Evolutionary conservation across 257 asterid genomes (phyloP).

Genomic region (Jasminum sambac): DNA sequence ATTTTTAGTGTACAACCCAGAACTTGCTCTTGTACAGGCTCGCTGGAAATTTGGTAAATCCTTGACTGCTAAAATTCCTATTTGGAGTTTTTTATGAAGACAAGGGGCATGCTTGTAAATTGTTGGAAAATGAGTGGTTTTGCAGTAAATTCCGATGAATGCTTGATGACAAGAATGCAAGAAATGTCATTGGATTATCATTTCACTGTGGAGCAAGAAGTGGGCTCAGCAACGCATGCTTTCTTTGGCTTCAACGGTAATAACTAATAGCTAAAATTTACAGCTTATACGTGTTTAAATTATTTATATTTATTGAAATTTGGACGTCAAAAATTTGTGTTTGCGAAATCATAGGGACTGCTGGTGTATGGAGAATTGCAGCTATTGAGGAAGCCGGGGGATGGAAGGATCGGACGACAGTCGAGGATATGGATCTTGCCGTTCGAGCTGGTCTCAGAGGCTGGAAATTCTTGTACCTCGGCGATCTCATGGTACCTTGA

Average conservation of each 20-base stretch:
- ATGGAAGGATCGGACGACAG: constrained; percentile 49
- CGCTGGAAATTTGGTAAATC: constrained; percentile 66
- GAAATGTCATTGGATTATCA: constrained; percentile 64
- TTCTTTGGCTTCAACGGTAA: constrained; percentile 76
- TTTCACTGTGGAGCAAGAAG: constrained; percentile 71
- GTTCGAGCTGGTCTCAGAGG: constrained; percentile 50
- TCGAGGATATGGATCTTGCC: constrained; percentile 48
- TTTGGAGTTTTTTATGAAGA: too few species aligned
- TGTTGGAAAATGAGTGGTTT: constrained; percentile 20
- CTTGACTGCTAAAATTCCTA: background rate
- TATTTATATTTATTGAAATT: background rate
- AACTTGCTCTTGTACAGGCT: constrained; percentile 62
- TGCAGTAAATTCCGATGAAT: constrained; percentile 68
- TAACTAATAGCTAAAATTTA: background rate
- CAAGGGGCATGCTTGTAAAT: too few species aligned
- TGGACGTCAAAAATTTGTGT: background rate
- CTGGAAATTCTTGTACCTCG: constrained; percentile 46
- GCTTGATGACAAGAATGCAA: constrained; percentile 77
- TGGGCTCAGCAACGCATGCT: constrained; percentile 59
- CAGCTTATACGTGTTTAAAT: background rate
- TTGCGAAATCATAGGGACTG: constrained; percentile 32
- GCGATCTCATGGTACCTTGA: constrained; percentile 28
- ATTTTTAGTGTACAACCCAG: constrained; percentile 49
- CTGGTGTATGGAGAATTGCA: constrained; percentile 45
- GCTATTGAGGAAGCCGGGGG: constrained; percentile 50